Base-by-base conservation (phyloP, 192 early-diverging fungal species). In the Phycomyces nitens region DNA sequence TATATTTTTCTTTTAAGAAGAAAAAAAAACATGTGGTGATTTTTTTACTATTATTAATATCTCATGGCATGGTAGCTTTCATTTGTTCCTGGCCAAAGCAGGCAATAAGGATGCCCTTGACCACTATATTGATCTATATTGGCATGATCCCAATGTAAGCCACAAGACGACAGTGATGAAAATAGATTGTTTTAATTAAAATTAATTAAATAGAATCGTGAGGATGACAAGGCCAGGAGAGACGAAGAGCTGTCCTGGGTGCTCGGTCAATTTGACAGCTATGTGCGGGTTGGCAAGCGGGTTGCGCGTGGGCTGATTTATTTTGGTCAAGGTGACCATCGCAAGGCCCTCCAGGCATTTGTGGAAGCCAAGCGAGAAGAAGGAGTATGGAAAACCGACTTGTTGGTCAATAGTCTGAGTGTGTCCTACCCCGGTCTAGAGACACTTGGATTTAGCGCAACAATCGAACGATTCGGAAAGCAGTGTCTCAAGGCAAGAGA, bases 351-450 rank as follows among this genome's bases (percentile, higher is more conserved):
- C 2, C 20, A 62, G 39, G 20, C 20, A 15, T 24, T 72, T 0
- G 54, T 72, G 3, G 23, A 52, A 12, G 42, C 64, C 20, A 72
- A 72, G 42, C 58, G 49, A 27, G 47, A 67, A 15, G 65, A 66
- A 4, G 71, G 51, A 6, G 23, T 23, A 50, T 72, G 71, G 71
- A 63, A 67, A 15, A 56, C 64, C 8, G n/a, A 50, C 16, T 15
- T 50, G n/a, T 20, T 61, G 24, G 3, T 60, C 10, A 52, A 60
- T 21, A 44, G 20, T 15, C 53, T 56, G 29, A 11, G 60, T 5
- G 15, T 23, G 9, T 20, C 52, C 4, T 62, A 44, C 20, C 53
- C 53, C 7, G 44, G 53, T 3, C 11, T 57, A 22, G 42, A 62
- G 8, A 29, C 57, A 12, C 22, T 70, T 16, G 55, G 53, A 22